phyloP scores from a whole-genome alignment of 2,329 filamentous ascomycete species.

The Pyricularia pennisetigena region DNA sequence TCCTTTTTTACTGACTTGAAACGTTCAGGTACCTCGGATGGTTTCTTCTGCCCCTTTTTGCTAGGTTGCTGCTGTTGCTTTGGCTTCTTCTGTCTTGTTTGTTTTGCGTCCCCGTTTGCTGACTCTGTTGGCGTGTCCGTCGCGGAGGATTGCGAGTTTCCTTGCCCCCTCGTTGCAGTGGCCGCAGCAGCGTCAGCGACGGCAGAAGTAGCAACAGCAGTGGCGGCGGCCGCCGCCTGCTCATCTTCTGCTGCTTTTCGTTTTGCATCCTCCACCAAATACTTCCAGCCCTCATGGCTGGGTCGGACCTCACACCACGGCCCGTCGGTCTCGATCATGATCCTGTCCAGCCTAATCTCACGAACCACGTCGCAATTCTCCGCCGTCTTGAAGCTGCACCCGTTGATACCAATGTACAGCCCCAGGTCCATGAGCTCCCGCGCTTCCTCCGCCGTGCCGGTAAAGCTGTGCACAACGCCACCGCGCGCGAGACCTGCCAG shows the following conservation, averaged over 20 bases:
- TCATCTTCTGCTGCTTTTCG: conserved; percentile 13
- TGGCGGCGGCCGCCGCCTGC: conserved; percentile 13
- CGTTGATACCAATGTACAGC: conserved; percentile 89
- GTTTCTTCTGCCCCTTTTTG: conserved; percentile 46
- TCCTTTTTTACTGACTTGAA: conserved; percentile 92
- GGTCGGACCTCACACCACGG: conserved; percentile 95
- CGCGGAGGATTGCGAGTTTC: not conserved
- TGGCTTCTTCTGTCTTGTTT: conserved; percentile 7
- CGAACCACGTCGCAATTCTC: conserved; percentile 83
- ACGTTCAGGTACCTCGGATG: conserved; percentile 57
- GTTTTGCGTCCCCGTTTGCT: not conserved
- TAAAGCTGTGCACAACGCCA: conserved; percentile 92
- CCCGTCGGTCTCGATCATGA: conserved; percentile 96
- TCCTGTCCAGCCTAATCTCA: conserved; percentile 63
- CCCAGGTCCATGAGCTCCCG: conserved; percentile 67
- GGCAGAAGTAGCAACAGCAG: conserved; percentile 9
- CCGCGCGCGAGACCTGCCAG: conserved; percentile 60
- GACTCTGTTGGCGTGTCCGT: conserved; percentile 3
- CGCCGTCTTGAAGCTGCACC: conserved; percentile 88
- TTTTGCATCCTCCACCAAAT: conserved; percentile 36
- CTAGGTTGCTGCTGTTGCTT: conserved; percentile 24
- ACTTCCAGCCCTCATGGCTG: conserved; percentile 75
- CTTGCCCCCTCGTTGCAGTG: not conserved
- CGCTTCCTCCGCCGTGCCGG: conserved; percentile 81
- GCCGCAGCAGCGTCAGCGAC: conserved; percentile 8